Evolutionary conservation across 1,139 yeast genomes (phyloP).

Genomic region (Ashbya aceris): DNA sequence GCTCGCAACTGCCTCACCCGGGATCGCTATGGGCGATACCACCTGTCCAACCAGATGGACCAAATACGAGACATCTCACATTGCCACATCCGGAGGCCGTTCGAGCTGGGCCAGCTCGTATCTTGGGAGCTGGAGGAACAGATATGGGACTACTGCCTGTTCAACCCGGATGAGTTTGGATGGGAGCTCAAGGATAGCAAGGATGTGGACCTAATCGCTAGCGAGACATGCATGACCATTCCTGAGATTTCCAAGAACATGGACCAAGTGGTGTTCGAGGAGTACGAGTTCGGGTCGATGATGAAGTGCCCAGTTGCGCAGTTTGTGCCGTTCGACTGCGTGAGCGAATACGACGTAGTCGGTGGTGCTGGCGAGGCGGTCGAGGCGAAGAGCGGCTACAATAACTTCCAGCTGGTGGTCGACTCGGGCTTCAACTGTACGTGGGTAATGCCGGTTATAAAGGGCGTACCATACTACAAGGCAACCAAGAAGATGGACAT

Average conservation of each 20-base stretch:
- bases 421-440: constrained; percentile 88
- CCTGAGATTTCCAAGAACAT: constrained; percentile 78
- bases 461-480: constrained; percentile 69
- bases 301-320: constrained; percentile 48
- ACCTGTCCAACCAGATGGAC: constrained; percentile 62
- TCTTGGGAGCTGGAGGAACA: constrained; percentile 91
- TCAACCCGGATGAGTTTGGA: constrained; percentile 30
- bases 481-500: constrained; percentile 62
- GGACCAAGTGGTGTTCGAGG: constrained; percentile 92
- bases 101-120: constrained; percentile 77
- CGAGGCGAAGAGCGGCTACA: constrained; percentile 17
- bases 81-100: constrained; percentile 67
- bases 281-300: constrained; percentile 62
- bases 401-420: constrained; percentile 68
- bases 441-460: constrained; percentile 76
- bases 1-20: constrained; percentile 65
- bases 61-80: constrained; percentile 69
- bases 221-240: constrained; percentile 72
- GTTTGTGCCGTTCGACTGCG: constrained; percentile 44
- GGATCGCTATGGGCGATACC: constrained; percentile 66
- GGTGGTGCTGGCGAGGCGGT: constrained; percentile 10
- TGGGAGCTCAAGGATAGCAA: constrained; percentile 27
- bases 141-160: constrained; percentile 81
- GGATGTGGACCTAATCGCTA: constrained; percentile 30
- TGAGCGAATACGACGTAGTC: constrained; percentile 10